Percentiles rank a stretch among this genome's conserved stretches.
phyloP scores from a whole-genome alignment of 139 green algal species.

The Trebouxia sp. region DNA sequence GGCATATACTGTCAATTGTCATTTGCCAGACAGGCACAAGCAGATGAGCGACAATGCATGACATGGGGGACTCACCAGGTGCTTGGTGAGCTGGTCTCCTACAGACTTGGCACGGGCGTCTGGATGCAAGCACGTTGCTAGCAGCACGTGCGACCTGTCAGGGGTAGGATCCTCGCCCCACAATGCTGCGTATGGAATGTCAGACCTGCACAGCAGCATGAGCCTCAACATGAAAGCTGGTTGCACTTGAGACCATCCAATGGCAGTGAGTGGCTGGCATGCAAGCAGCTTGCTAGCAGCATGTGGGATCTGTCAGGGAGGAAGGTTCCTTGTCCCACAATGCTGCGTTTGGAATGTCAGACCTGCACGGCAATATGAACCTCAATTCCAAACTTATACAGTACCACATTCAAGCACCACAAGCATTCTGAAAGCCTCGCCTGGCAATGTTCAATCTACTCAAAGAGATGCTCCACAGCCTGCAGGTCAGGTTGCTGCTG shows the following conservation, averaged over 20 bases:
- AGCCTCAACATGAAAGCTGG: background rate
- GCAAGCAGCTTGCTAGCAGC: constrained; percentile 22
- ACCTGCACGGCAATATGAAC: background rate
- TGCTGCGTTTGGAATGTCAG: constrained; percentile 30
- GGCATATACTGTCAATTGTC: too few species aligned
- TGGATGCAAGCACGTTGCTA: constrained; percentile 17
- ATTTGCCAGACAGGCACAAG: too few species aligned
- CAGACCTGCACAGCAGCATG: background rate
- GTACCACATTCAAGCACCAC: background rate
- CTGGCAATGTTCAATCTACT: too few species aligned
- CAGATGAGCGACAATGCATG: background rate
- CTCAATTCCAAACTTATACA: background rate
- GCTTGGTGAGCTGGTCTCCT: constrained; percentile 9
- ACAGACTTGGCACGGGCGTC: constrained; percentile 28
- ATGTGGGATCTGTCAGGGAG: constrained; percentile 20
- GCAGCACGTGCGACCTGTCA: constrained; percentile 19
- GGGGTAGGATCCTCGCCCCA: constrained; percentile 22
- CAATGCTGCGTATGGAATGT: constrained; percentile 33
- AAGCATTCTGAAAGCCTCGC: too few species aligned
- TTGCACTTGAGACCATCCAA: background rate
- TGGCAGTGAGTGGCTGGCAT: background rate
- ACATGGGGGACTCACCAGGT: background rate
- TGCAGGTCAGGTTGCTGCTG: too few species aligned
- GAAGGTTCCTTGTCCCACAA: constrained; percentile 24
- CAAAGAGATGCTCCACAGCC: too few species aligned